These are phyloP conservation scores for Corchorus capsularis DNA, from an alignment of 345 rosid species.

Conservation along the genomic window DNA sequence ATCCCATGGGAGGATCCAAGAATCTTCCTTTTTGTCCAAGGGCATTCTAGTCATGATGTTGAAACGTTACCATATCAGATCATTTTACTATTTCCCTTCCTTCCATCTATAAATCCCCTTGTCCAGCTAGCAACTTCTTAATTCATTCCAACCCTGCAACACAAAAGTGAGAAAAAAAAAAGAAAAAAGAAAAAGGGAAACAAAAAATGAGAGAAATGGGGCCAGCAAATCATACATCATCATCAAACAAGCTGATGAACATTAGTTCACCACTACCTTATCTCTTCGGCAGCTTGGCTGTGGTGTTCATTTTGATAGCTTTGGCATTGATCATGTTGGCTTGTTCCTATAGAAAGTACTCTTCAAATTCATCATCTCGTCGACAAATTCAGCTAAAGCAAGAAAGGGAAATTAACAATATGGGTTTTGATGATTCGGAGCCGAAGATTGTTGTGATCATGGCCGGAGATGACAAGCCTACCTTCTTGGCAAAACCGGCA, in stretches of 20 bases:
- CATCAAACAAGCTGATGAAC: constrained; percentile 34
- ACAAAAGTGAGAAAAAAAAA: no score
- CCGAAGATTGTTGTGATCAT: constrained; percentile 54
- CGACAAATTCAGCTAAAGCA: constrained; percentile 10
- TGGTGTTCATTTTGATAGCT: constrained; percentile 37
- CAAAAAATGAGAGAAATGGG: constrained; percentile 5
- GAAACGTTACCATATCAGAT: no score
- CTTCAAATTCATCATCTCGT: constrained; percentile 17
- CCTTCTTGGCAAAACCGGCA: constrained; percentile 52
- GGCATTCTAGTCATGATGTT: no score
- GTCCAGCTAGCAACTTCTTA: background rate
- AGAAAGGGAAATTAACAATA: background rate
- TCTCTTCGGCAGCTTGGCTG: constrained; percentile 44
- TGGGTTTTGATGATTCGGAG: constrained; percentile 33
- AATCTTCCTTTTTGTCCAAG: constrained; percentile 9
- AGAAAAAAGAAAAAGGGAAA: background rate
- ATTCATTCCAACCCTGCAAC: background rate
- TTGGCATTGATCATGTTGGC: constrained; percentile 37
- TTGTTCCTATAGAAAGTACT: constrained; percentile 33
- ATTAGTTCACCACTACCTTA: constrained; percentile 44
- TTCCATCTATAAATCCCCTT: constrained; percentile 21
- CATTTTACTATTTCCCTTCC: no score
- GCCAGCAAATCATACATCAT: constrained; percentile 13
- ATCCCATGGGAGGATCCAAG: constrained; percentile 11
- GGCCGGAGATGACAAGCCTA: constrained; percentile 60